Evolutionary conservation across 768 basidiomycete genomes (phyloP).

Genomic region (Pleurotus sapidus): DNA sequence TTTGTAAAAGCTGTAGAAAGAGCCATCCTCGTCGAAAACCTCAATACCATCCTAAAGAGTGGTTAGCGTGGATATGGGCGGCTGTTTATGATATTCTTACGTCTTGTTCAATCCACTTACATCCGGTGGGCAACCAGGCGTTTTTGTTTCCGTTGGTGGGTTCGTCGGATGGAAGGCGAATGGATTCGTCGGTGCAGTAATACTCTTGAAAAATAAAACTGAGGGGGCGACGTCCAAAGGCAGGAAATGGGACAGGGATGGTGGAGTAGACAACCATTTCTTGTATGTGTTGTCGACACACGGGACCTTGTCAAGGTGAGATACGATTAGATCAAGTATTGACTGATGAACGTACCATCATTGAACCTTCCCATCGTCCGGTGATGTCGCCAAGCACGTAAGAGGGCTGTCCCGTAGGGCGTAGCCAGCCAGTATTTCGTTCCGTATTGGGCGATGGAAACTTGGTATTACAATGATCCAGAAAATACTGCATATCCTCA

Average conservation of each 20-base stretch:
- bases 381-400: conserved; percentile 43
- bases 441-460: conserved; percentile 23
- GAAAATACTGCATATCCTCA: conserved; percentile 44
- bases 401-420: conserved; percentile 9
- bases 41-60: conserved; percentile 48
- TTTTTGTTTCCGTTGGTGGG: conserved; percentile 32
- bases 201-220: conserved; percentile 49
- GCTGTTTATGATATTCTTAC: conserved; percentile 31
- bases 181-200: conserved; percentile 32
- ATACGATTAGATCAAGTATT: background rate
- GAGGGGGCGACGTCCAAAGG: conserved; percentile 40
- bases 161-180: conserved; percentile 30
- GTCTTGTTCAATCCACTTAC: conserved; percentile 31
- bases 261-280: conserved; percentile 29
- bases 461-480: conserved; percentile 37
- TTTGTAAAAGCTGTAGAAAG: conserved; percentile 36
- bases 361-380: conserved; percentile 50
- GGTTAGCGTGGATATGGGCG: conserved; percentile 45
- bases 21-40: conserved; percentile 30
- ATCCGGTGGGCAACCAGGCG: conserved; percentile 44
- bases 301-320: conserved; percentile 28
- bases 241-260: conserved; percentile 30
- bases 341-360: conserved; percentile 31
- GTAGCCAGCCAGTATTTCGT: background rate
- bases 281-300: conserved; percentile 26